phyloP scores from a whole-genome alignment of 768 basidiomycete species.

The Russula compacta region DNA sequence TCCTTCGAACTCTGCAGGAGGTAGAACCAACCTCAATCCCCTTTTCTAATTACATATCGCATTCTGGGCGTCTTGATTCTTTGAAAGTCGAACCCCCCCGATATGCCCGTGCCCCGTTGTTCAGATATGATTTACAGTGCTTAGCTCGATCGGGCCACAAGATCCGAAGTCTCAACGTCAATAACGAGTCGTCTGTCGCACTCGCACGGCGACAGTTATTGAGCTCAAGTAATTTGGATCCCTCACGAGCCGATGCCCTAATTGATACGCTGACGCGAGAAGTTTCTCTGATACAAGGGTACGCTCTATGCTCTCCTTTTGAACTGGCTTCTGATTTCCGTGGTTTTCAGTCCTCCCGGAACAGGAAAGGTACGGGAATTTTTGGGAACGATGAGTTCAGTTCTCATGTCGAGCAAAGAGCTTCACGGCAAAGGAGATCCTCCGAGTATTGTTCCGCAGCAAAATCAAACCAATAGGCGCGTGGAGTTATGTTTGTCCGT shows the following conservation, averaged over 20 bases:
- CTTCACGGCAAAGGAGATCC: slow-evolving; percentile 58
- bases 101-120: slow-evolving; percentile 33
- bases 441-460: slow-evolving; percentile 53
- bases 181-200: slow-evolving; percentile 35
- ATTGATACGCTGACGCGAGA: slow-evolving; percentile 52
- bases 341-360: slow-evolving; percentile 53
- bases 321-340: background rate
- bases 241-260: slow-evolving; percentile 63
- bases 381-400: background rate
- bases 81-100: slow-evolving; percentile 2
- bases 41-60: slow-evolving; percentile 4
- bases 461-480: slow-evolving; percentile 41
- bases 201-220: slow-evolving; percentile 39
- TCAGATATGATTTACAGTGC: slow-evolving; percentile 47
- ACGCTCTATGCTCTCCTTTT: slow-evolving; percentile 2
- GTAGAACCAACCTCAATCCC: slow-evolving; percentile 16
- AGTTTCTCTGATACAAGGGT: slow-evolving; percentile 68
- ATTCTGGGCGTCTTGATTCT: background rate
- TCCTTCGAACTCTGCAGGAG: slow-evolving; percentile 16
- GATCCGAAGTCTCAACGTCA: slow-evolving; percentile 32
- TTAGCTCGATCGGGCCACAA: slow-evolving; percentile 31
- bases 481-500: background rate
- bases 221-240: slow-evolving; percentile 49
- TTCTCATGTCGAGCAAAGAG: slow-evolving; percentile 31
- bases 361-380: slow-evolving; percentile 53